A percentile compares a stretch with the other conserved stretches of the same genome.
Conservation (phyloP, 148 eudicot species). For the Rhododendron griersonianum region DNA sequence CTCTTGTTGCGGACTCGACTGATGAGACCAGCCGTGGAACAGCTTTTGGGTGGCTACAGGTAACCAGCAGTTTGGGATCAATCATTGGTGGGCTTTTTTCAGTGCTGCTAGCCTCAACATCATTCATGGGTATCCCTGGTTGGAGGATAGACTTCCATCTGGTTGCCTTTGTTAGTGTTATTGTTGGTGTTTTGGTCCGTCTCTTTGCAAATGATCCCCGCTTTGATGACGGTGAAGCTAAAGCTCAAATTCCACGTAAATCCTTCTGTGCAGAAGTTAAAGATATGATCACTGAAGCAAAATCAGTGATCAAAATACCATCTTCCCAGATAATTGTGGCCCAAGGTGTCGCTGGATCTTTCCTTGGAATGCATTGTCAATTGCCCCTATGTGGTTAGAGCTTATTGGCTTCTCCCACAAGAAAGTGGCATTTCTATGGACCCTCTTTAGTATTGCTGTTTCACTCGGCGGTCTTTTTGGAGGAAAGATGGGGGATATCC, state of each 20-base stretch:
- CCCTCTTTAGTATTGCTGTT: slow-evolving; percentile 43
- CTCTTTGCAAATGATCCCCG: slow-evolving; percentile 76
- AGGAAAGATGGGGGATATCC: slow-evolving; percentile 73
- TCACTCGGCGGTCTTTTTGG: slow-evolving; percentile 78
- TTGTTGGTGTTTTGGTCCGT: slow-evolving; percentile 46
- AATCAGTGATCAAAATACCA: slow-evolving; percentile 58
- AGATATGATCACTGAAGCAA: slow-evolving; percentile 53
- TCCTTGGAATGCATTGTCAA: slow-evolving; percentile 75
- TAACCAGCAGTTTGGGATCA: slow-evolving; percentile 66
- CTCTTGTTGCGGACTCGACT: slow-evolving; percentile 85
- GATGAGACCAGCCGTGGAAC: slow-evolving; percentile 77
- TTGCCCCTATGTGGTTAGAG: slow-evolving; percentile 86
- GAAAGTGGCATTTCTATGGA: slow-evolving; percentile 60
- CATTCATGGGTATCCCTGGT: slow-evolving; percentile 80
- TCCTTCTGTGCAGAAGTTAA: slow-evolving; percentile 41
- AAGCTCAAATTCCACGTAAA: slow-evolving; percentile 10
- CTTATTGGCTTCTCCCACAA: slow-evolving; percentile 81
- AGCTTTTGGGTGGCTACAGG: slow-evolving; percentile 82
- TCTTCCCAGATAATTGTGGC: slow-evolving; percentile 69
- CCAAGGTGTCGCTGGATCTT: slow-evolving; percentile 81
- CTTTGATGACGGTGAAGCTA: slow-evolving; percentile 22
- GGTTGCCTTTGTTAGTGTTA: slow-evolving; percentile 64
- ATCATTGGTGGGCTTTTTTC: slow-evolving; percentile 62
- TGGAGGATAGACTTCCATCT: slow-evolving; percentile 89
- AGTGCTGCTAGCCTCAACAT: slow-evolving; percentile 54